Base-by-base conservation (phyloP, 2,329 filamentous ascomycete genomes). In the Fusarium siculi region DNA sequence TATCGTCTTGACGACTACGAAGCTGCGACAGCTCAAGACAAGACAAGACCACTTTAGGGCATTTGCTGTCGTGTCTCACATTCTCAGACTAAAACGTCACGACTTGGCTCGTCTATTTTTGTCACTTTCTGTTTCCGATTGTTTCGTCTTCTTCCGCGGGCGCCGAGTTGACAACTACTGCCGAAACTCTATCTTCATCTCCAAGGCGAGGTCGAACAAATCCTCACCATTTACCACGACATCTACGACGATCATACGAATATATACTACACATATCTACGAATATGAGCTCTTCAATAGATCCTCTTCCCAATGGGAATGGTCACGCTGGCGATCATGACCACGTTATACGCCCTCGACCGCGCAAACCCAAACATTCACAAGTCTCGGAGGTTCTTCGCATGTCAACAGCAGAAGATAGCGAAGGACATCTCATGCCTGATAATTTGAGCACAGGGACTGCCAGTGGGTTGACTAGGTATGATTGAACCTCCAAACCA, bases 331-430 rank as follows among this genome's bases (percentile, higher is more conserved):
- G 66, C 58, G 63, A 77, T 18, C 68, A 82, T 59, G 86, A 86
- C 58, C 80, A 85, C 67, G 81, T 87, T 59, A 76, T 87, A 61
- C 85, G 87, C 10, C 85, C 87, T 21, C 83, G 87, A 15, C 84
- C 86, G 30, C 84, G 85, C 69, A 88, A 88, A 72, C 84, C 85
- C 1, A 80, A 85, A 68, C 86, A 87, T 63, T 79, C 84, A 5
- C 86, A 87, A 74, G 79, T 87, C n/a, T 81, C 83, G 7, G 83
- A 84, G 58, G 78, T 85, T 49, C 84, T 83, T 68, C 81, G 80
- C 52, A 78, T 77, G 59, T 76, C 78, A 16, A 83, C 83, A 15
- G 74, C 79, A 30, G 74, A 73, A 25, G 76, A 81, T n/a, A 77
- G 66, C 62, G 80, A 84, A 60, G 81, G 79, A 57, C 76, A 81